phyloP scores from a whole-genome alignment of 129 eudicot genomes.

The Artemisia annua region DNA sequence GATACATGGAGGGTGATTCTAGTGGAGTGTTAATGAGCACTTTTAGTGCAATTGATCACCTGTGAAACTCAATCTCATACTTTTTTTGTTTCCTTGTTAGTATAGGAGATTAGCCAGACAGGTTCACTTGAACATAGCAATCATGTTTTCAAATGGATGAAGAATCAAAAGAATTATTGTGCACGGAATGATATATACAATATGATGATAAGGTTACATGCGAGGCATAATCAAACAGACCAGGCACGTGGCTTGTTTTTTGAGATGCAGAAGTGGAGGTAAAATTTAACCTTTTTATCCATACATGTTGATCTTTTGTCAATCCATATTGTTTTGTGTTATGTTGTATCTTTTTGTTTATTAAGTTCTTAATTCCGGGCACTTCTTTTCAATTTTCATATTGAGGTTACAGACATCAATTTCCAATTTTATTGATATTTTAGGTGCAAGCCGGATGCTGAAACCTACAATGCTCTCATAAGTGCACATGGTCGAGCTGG shows the following conservation, averaged over 20 bases:
- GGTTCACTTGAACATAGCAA: constrained; percentile 80
- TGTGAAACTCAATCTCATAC: constrained; percentile 13
- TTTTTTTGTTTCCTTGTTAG: constrained; percentile 14
- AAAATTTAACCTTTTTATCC: neutral
- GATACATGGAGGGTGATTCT: constrained; percentile 3
- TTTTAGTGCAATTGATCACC: neutral
- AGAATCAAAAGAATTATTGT: constrained; percentile 87
- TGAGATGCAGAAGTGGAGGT: constrained; percentile 99
- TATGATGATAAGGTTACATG: constrained; percentile 94
- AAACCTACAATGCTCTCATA: constrained; percentile 91
- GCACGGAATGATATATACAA: constrained; percentile 95
- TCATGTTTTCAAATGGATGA: constrained; percentile 92
- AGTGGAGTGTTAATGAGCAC: constrained; percentile 14
- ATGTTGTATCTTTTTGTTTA: neutral
- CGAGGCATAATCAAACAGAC: constrained; percentile 80
- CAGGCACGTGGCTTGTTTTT: constrained; percentile 98
- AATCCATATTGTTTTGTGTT: neutral
- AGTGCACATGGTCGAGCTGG: constrained; percentile 94
- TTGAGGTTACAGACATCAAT: constrained; percentile 1
- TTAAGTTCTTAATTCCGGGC: neutral
- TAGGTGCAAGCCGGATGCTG: constrained; percentile 96
- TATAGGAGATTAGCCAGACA: constrained; percentile 72
- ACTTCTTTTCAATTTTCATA: neutral
- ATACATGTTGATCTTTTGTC: neutral
- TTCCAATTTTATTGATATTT: constrained; percentile 8